Evolutionary conservation across 1,284 basidiomycete species (phyloP).

Genomic region (Melampsora abietis-canadensis): DNA sequence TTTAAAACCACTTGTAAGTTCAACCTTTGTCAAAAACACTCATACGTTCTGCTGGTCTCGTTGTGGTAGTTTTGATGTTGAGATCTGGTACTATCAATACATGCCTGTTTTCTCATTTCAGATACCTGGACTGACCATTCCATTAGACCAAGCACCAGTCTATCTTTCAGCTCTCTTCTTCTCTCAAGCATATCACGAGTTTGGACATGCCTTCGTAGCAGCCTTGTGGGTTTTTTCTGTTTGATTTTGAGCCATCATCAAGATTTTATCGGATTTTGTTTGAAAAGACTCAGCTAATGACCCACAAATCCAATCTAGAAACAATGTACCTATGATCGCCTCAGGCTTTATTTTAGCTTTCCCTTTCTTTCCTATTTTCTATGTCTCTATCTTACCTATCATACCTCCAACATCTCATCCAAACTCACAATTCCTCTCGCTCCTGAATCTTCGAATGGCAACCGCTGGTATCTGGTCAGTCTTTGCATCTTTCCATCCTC

Average conservation of each 20-base stretch:
- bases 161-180: constrained; percentile 23
- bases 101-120: constrained; percentile 1
- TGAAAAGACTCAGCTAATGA: too few species aligned
- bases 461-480: constrained; percentile 39
- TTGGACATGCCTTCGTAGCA: constrained; percentile 33
- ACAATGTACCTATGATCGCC: constrained; percentile 11
- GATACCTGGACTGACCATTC: constrained; percentile 39
- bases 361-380: constrained; percentile 31
- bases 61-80: not conserved
- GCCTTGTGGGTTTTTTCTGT: constrained; percentile 20
- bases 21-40: not conserved
- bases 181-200: constrained; percentile 29
- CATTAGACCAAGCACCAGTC: constrained; percentile 17
- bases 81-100: too few species aligned
- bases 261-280: too few species aligned
- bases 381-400: constrained; percentile 21
- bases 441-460: constrained; percentile 16
- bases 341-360: constrained; percentile 28
- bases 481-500: not conserved
- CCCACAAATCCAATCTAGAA: not conserved
- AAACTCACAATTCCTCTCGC: not conserved
- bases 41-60: not conserved
- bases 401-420: not conserved
- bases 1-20: not conserved
- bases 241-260: not conserved